phyloP scores from a whole-genome alignment of 306 rosid genomes.

The Prunus davidiana region DNA sequence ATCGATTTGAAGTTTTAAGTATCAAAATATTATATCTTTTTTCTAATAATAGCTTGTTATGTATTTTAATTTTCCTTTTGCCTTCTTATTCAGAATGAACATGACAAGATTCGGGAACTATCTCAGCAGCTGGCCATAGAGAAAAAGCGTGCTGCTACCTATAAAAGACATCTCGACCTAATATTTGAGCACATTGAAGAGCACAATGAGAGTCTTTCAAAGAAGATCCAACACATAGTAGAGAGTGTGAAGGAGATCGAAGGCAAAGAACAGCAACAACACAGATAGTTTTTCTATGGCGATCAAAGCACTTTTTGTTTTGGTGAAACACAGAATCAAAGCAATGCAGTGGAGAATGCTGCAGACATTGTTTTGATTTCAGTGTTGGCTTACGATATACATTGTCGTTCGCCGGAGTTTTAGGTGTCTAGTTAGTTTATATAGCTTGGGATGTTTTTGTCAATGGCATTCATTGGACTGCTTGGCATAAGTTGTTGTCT shows the following conservation, averaged over 20 bases:
- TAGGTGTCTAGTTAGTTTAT: conserved; percentile 37
- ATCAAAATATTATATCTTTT: background rate
- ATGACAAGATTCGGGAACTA: conserved; percentile 83
- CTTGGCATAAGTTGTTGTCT: conserved; percentile 14
- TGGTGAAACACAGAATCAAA: conserved; percentile 18
- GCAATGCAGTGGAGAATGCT: conserved; percentile 19
- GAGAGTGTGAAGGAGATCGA: conserved; percentile 84
- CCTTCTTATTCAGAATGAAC: conserved; percentile 58
- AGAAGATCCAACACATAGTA: conserved; percentile 84
- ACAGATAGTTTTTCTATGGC: conserved; percentile 40
- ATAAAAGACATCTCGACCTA: conserved; percentile 91
- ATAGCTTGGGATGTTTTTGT: conserved; percentile 38
- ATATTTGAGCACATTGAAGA: conserved; percentile 87
- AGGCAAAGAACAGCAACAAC: conserved; percentile 50
- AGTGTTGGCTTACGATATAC: conserved; percentile 23
- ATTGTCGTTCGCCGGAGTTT: conserved; percentile 26
- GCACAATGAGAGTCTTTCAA: conserved; percentile 78
- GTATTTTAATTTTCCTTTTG: conserved; percentile 14
- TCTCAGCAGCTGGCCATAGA: conserved; percentile 82
- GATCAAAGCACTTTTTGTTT: conserved; percentile 14
- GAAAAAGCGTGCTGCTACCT: conserved; percentile 79
- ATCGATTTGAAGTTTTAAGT: background rate
- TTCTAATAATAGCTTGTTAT: background rate
- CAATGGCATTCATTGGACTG: conserved; percentile 37
- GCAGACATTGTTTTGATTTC: conserved; percentile 27